Conservation (phyloP, 1,284 basidiomycete species). For the Apiotrichum laibachii region DNA sequence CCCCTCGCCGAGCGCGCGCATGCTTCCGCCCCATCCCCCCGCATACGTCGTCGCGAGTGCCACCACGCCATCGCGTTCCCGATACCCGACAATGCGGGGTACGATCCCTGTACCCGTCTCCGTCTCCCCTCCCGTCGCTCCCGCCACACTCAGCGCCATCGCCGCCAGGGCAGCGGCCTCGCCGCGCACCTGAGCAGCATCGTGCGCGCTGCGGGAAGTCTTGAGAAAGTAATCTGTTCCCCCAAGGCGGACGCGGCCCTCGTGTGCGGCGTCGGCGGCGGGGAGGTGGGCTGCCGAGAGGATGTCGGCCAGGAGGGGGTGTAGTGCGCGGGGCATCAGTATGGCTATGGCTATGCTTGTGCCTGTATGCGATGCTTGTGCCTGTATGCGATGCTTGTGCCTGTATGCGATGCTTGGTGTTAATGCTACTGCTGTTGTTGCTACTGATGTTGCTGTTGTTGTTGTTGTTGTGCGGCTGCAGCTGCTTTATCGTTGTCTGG, state of each 20-base stretch:
- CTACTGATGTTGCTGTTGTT: too few relatives aligned
- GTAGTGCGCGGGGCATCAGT: neutral
- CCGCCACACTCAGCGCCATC: conserved; percentile 62
- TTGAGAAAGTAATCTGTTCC: conserved; percentile 32
- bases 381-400: too few relatives aligned
- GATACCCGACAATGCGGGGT: conserved; percentile 61
- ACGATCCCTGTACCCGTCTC: conserved; percentile 63
- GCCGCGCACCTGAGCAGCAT: conserved; percentile 59
- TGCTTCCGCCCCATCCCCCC: neutral
- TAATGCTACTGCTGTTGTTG: too few relatives aligned
- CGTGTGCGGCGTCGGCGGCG: conserved; percentile 10
- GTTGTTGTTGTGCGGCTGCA: too few relatives aligned
- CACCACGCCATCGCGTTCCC: conserved; percentile 44
- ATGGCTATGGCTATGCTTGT: neutral
- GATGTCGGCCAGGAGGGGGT: conserved; percentile 20
- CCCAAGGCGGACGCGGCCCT: conserved; percentile 4
- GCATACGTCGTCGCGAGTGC: conserved; percentile 61
- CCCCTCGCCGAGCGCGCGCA: conserved; percentile 49
- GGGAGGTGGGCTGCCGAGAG: conserved; percentile 23
- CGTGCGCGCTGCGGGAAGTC: conserved; percentile 11
- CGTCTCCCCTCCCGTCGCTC: too few relatives aligned
- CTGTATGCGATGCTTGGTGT: too few relatives aligned
- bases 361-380: too few relatives aligned
- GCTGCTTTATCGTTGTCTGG: too few relatives aligned
- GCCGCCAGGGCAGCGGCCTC: conserved; percentile 70